These are phyloP conservation scores for maize (Zea mays) DNA, from an alignment of 176 grass and related monocot species.

Conservation along the genomic window DNA sequence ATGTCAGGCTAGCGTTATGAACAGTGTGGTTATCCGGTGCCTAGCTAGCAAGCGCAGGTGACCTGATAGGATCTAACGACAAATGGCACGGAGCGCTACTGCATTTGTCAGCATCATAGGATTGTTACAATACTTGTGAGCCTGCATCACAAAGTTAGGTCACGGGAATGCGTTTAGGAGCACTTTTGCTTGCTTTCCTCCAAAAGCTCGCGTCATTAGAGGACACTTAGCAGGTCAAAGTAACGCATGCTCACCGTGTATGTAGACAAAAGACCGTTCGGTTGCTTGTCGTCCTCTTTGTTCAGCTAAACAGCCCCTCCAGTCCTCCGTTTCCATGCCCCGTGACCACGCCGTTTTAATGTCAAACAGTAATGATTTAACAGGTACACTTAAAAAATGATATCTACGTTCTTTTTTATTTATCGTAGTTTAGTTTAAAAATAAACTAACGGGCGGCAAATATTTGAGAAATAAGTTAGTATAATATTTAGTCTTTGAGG, in stretches of 20 bases:
- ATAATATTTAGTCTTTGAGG: too few relatives aligned
- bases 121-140: constrained; percentile 33
- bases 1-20: too few relatives aligned
- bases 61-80: constrained; percentile 34
- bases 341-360: neutral
- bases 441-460: too few relatives aligned
- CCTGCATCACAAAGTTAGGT: constrained; percentile 37
- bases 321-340: neutral
- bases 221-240: constrained; percentile 21
- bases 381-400: too few relatives aligned
- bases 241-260: constrained; percentile 17
- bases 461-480: too few relatives aligned
- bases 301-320: neutral
- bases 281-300: neutral
- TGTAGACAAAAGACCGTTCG: neutral
- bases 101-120: constrained; percentile 45
- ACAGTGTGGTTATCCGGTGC: neutral
- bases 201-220: constrained; percentile 33
- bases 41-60: neutral
- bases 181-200: constrained; percentile 31
- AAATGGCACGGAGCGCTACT: constrained; percentile 40
- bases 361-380: too few relatives aligned
- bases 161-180: constrained; percentile 11
- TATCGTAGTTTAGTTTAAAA: too few relatives aligned
- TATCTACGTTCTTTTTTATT: too few relatives aligned